A percentile compares a stretch with the other conserved stretches of the same genome.
These are phyloP conservation scores for Colletotrichum noveboracense DNA, from an alignment of 2,329 filamentous ascomycete species.

Conservation along the genomic window DNA sequence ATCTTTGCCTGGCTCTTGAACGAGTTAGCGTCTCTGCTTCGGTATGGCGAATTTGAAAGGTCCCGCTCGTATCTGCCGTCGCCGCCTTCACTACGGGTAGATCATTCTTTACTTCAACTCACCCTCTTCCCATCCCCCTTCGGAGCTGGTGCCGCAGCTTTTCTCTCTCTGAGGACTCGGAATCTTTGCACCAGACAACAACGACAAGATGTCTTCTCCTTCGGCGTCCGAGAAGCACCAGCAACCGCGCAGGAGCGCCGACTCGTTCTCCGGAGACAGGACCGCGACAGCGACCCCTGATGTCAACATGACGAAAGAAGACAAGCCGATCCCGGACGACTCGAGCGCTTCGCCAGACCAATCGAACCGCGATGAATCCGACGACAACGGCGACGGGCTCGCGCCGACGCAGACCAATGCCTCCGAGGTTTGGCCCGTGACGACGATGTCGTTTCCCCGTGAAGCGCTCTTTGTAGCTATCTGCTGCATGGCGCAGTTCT, in stretches of 20 bases:
- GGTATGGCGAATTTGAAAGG: neutral
- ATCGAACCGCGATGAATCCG: neutral
- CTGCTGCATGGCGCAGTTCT: conserved; percentile 44
- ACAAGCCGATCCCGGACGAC: neutral
- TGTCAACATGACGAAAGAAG: neutral
- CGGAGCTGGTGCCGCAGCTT: neutral
- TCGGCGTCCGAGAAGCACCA: neutral
- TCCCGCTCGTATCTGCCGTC: conserved; percentile 4
- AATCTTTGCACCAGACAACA: neutral
- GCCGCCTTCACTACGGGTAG: neutral
- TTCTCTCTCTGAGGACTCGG: neutral
- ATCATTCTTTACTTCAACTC: conserved; percentile 2
- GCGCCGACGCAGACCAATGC: neutral
- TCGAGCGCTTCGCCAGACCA: neutral
- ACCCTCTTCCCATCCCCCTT: neutral
- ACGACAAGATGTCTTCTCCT: conserved; percentile 1
- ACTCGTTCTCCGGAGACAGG: neutral
- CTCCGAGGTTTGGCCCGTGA: neutral
- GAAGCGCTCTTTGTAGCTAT: conserved; percentile 44
- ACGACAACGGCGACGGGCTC: neutral
- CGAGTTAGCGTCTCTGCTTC: neutral
- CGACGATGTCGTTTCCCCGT: conserved; percentile 25
- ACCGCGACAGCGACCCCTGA: conserved; percentile 9
- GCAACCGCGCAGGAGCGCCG: neutral
- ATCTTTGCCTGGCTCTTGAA: neutral